Base-by-base conservation (phyloP, 2,329 filamentous ascomycete genomes). In the Corinectria fuckeliana region DNA sequence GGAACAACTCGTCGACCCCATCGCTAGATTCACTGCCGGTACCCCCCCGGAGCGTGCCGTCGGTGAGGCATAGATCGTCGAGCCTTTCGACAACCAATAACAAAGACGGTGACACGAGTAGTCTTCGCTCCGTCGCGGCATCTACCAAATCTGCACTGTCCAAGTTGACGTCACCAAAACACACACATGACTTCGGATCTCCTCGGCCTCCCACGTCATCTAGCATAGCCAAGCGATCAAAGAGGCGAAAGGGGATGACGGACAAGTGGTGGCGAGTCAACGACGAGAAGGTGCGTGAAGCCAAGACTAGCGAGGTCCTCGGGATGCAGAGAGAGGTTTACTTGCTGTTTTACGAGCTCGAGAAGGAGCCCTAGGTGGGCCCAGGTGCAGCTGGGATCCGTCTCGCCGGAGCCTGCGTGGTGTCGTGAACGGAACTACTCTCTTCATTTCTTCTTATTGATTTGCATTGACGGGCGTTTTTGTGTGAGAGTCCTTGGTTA, bases 181-280 rank as follows among this genome's bases (percentile, higher is more conserved):
- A 62, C 50, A 61, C 68, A 32, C 52, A 68, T 56, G 65, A 75
- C 61, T 58, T 64, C 57, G 47, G 54, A 21, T 65, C 64, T 8
- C 58, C 58, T 7, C 69, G 50, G 1, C 61, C 65, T 10, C 56
- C 63, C 41, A 62, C 65, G 18, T 63, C 70, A 7, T 58, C 67
- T 9, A 59, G 70, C 25, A 61, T 63, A 21, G 50, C 63, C 13
- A 74, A 68, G 10, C 81, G 79, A 53, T 74, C 82, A 32, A 85
- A 80, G 63, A 88, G 85, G 67, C 86, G 84, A 60, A 88, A 86
- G 71, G 50, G 67, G 20, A 76, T 80, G 11, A 85, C 83, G 42
- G 90, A 96, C 71, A 88, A 76, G 64, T 99, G 95, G 95, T 99
- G 95, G 95, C 88, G 95, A 32, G 96, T 99, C 66, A 97, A 93